Evolutionary conservation across 768 basidiomycete species (phyloP), one percentile per base, ranked within the genome.

Genomic region (Collybia sp.): DNA sequence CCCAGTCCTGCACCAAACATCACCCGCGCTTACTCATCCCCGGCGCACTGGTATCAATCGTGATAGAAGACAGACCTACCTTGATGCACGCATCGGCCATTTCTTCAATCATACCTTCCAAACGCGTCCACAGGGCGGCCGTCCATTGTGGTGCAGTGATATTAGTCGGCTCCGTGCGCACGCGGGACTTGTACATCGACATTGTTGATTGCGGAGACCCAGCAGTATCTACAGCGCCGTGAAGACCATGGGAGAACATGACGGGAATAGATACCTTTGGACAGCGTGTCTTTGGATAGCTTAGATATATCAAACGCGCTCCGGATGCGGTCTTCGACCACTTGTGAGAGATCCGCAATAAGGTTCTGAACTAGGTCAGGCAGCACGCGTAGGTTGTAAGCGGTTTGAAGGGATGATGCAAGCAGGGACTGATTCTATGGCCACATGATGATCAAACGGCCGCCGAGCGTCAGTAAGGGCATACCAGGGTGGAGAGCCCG

Each of bases 401-500:
- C 93, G 1, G 93, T 97, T 71, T 98, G 96, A 11, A 99, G 74
- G 0, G 95, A 92, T 1, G 92, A 93, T 0, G 94, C 92, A 1
- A 99, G 76, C 13, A 95, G 66, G 1, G 92, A 82, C 66, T 91
- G 93, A 57, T 98, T 88, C 93, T 96, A 52, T 6, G 6, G 33
- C 33, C 45, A 47, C 20, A 40, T 17, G 16, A 37, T 34, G 40
- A 18, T 30, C 53, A 36, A 44, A 44, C 47, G 43, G 34, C 13
- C 2, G 42, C 2, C 12, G 16, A 31, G 30, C n/a, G n/a, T n/a
- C n/a, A n/a, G n/a, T n/a, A n/a, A n/a, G 20, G 33, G 36, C 31
- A 45, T 52, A 94, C 95, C 48, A 93, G 64, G 13, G 82, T 82
- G 1, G 77, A 72, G 2, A 98, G 70, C 4, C 95, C 94, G 19